Conservation (phyloP, 768 basidiomycete species). For the Strobilomyces echinocephalus region DNA sequence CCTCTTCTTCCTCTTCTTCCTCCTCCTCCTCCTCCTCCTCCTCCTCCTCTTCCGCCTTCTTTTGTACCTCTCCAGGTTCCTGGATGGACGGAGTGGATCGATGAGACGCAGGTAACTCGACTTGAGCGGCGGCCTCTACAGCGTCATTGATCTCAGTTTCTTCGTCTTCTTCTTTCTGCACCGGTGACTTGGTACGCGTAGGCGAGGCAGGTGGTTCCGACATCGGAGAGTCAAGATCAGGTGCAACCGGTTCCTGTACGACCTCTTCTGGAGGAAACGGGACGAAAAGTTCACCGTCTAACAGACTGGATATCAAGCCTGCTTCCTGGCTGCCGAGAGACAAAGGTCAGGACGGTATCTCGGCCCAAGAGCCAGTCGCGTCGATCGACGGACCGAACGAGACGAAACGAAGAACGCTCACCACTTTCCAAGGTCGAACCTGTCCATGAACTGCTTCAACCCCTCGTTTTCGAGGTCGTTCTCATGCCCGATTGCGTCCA, state of each 20-base stretch:
- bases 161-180: conserved; percentile 22
- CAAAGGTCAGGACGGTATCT: conserved; percentile 5
- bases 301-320: conserved; percentile 38
- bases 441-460: conserved; percentile 49
- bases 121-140: conserved; percentile 7
- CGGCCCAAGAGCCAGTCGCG: neutral
- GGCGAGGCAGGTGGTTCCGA: conserved; percentile 32
- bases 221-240: conserved; percentile 30
- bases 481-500: conserved; percentile 34
- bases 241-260: conserved; percentile 7
- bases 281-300: conserved; percentile 29
- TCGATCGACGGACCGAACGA: neutral
- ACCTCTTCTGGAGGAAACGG: conserved; percentile 13
- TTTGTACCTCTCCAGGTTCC: conserved; percentile 5
- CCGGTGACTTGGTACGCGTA: conserved; percentile 19
- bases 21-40: conserved; percentile 10
- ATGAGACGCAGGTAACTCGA: conserved; percentile 12
- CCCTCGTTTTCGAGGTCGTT: conserved; percentile 34
- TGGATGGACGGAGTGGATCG: conserved; percentile 16
- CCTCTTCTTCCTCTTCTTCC: conserved; percentile 16
- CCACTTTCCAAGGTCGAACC: conserved; percentile 52
- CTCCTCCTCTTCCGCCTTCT: conserved; percentile 14
- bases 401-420: conserved; percentile 28
- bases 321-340: conserved; percentile 34
- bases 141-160: conserved; percentile 20